phyloP scores from a whole-genome alignment of 2,329 filamentous ascomycete species.

The Camillea tinctor region DNA sequence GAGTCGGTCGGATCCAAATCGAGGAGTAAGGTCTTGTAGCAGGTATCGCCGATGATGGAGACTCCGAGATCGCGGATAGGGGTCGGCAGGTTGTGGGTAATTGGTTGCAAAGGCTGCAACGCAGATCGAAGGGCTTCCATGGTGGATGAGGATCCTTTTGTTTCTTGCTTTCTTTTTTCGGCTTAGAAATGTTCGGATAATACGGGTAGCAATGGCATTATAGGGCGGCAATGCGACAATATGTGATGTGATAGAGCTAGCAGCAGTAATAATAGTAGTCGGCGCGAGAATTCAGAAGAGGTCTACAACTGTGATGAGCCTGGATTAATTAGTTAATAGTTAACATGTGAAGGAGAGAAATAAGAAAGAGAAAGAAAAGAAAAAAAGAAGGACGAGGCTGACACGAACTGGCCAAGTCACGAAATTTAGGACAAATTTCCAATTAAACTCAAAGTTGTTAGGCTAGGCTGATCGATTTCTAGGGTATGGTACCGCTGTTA shows the following conservation, averaged over 20 bases:
- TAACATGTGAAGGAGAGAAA: neutral
- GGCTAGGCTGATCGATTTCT: neutral
- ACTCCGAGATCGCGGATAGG: slow-evolving; percentile 73
- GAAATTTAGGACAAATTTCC: neutral
- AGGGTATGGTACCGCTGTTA: no score
- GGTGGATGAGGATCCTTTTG: slow-evolving; percentile 11
- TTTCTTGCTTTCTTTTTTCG: neutral
- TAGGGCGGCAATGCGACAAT: neutral
- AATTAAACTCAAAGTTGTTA: neutral
- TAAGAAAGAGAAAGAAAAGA: neutral
- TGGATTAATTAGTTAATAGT: no score
- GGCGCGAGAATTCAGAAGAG: neutral
- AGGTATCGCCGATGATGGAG: slow-evolving; percentile 76
- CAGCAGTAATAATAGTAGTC: neutral
- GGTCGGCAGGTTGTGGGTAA: slow-evolving; percentile 70
- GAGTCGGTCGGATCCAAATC: slow-evolving; percentile 77
- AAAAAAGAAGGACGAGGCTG: neutral
- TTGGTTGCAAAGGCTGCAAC: slow-evolving; percentile 62
- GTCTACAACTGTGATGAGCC: no score
- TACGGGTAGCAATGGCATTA: neutral
- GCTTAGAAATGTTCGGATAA: neutral
- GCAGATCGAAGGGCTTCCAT: slow-evolving; percentile 63
- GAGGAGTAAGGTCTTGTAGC: slow-evolving; percentile 83
- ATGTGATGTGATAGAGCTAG: neutral
- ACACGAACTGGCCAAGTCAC: neutral